These are phyloP conservation scores for Lasiodiplodia sp. DNA, from an alignment of 2,329 filamentous ascomycete species.

Conservation along the genomic window DNA sequence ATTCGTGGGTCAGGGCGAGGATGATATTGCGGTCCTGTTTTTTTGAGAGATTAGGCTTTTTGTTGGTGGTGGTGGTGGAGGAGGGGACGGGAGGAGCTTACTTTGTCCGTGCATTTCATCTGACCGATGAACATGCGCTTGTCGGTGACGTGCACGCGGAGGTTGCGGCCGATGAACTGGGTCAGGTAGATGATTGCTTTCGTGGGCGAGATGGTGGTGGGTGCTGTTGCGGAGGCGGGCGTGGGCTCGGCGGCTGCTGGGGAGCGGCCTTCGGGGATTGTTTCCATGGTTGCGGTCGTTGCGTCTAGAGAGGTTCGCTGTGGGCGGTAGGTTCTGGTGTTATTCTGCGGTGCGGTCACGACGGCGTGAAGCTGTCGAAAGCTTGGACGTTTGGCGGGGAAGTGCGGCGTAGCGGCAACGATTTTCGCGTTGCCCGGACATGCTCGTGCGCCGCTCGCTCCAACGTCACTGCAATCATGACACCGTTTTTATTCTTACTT, in stretches of 20 bases:
- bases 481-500: neutral
- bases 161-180: constrained; percentile 76
- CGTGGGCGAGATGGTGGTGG: constrained; percentile 55
- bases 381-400: constrained; percentile 3
- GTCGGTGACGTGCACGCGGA: constrained; percentile 82
- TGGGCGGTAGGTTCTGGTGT: neutral
- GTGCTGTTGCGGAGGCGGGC: neutral
- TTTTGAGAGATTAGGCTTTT: neutral
- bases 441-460: neutral
- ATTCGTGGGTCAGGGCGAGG: constrained; percentile 85
- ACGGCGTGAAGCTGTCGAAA: neutral
- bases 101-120: constrained; percentile 94
- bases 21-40: constrained; percentile 85
- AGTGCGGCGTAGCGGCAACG: neutral
- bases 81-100: constrained; percentile 47
- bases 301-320: neutral
- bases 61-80: neutral
- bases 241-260: neutral
- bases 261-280: neutral
- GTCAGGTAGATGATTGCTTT: constrained; percentile 65
- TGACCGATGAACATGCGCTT: constrained; percentile 86
- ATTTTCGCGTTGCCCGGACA: neutral
- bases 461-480: neutral
- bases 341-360: neutral
- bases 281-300: neutral